Conservation (phyloP, 371 early-diverging fungal species). For the Mortierella sp. region DNA sequence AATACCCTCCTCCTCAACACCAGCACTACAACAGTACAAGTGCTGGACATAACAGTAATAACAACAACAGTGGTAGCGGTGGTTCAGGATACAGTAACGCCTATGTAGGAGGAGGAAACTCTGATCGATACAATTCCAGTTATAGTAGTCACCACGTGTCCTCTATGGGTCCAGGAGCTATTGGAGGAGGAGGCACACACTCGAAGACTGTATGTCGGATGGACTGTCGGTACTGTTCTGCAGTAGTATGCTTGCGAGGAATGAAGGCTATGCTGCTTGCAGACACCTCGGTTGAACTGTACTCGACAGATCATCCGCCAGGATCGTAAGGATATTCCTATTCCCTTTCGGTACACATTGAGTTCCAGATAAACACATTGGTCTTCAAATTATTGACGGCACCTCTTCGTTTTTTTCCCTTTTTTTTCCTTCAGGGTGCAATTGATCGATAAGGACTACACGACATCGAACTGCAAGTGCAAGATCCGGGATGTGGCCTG, state of each 20-base stretch:
- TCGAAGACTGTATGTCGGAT: slow-evolving; percentile 56
- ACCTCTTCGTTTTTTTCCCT: slow-evolving; percentile 1
- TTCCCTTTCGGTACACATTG: neutral
- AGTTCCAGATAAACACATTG: no score
- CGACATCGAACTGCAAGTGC: slow-evolving; percentile 91
- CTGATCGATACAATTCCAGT: slow-evolving; percentile 28
- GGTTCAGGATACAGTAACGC: slow-evolving; percentile 21
- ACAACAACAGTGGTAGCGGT: neutral
- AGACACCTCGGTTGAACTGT: slow-evolving; percentile 59
- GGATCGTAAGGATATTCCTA: slow-evolving; percentile 46
- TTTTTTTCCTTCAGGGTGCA: slow-evolving; percentile 71
- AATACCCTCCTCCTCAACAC: slow-evolving; percentile 22
- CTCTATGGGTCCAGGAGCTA: neutral
- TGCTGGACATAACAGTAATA: neutral
- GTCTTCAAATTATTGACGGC: neutral
- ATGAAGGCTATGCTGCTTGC: slow-evolving; percentile 63
- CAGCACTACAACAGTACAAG: slow-evolving; percentile 18
- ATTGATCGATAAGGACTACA: slow-evolving; percentile 89
- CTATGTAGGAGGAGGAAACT: slow-evolving; percentile 30
- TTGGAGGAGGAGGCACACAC: slow-evolving; percentile 5
- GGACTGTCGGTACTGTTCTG: slow-evolving; percentile 50
- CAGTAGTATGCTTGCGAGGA: slow-evolving; percentile 48
- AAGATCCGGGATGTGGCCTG: slow-evolving; percentile 96
- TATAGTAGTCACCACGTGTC: slow-evolving; percentile 12
- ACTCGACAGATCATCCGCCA: slow-evolving; percentile 60